A percentile compares a stretch with the other conserved stretches of the same genome.
These are phyloP conservation scores for Miscanthus lutarioriparius DNA, from an alignment of 176 grass and related monocot genomes.

Conservation along the genomic window DNA sequence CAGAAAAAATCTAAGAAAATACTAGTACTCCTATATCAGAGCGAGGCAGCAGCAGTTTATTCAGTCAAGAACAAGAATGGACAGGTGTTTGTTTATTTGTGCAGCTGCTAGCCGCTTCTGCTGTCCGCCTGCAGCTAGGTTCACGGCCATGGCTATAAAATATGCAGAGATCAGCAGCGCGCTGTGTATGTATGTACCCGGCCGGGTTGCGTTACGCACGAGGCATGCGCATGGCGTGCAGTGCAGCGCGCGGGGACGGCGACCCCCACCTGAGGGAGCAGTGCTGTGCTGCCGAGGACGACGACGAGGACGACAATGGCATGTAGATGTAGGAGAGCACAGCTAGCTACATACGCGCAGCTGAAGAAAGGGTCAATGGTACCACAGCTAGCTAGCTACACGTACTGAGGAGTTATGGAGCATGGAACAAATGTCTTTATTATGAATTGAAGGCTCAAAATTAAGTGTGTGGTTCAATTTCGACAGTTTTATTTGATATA, in stretches of 20 bases:
- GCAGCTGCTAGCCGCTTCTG: not conserved
- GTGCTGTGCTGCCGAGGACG: not conserved
- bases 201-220: constrained; percentile 39
- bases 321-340: not conserved
- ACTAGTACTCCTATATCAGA: not conserved
- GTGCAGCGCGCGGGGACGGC: not conserved
- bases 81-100: constrained; percentile 9
- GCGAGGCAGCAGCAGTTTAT: not conserved
- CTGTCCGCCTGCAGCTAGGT: not conserved
- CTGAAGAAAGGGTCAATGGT: constrained; percentile 26
- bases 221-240: constrained; percentile 17
- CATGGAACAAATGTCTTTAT: not conserved
- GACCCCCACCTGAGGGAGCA: constrained; percentile 39
- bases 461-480: not conserved
- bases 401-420: not conserved
- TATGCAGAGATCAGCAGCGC: not conserved
- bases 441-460: not conserved
- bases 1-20: not conserved
- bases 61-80: not conserved
- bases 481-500: not conserved
- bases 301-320: not conserved
- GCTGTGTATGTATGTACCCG: not conserved
- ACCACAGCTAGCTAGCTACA: not conserved
- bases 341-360: constrained; percentile 3
- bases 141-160: constrained; percentile 29